phyloP scores from a whole-genome alignment of 495 filamentous ascomycete genomes.

The Aspergillus indologenus region DNA sequence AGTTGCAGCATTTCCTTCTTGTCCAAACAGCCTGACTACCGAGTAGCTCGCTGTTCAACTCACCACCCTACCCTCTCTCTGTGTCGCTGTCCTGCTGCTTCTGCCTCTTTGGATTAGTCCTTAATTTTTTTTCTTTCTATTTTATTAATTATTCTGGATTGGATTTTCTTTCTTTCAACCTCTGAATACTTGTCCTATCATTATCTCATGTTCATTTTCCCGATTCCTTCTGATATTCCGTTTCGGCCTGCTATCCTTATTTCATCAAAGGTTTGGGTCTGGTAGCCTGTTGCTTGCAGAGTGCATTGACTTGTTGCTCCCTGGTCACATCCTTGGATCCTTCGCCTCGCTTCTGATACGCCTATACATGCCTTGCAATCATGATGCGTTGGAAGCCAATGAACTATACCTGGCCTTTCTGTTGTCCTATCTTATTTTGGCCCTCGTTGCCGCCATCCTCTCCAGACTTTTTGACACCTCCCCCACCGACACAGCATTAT shows the following conservation, averaged over 20 bases:
- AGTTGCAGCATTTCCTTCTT: slow-evolving; percentile 36
- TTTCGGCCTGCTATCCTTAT: background rate
- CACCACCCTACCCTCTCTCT: too few relatives aligned
- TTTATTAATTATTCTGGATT: background rate
- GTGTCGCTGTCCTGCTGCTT: slow-evolving; percentile 1
- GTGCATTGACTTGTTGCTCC: slow-evolving; percentile 16
- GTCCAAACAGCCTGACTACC: slow-evolving; percentile 30
- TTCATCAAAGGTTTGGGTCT: slow-evolving; percentile 1
- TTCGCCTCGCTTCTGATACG: slow-evolving; percentile 11
- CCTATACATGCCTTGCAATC: slow-evolving; percentile 16
- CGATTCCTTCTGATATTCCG: background rate
- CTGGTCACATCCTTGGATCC: slow-evolving; percentile 8
- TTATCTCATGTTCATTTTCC: slow-evolving; percentile 4
- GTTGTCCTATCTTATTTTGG: slow-evolving; percentile 13
- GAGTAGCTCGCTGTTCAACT: background rate
- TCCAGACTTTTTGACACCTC: slow-evolving; percentile 17
- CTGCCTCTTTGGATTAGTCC: slow-evolving; percentile 8
- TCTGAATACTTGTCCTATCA: slow-evolving; percentile 4
- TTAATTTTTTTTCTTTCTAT: background rate
- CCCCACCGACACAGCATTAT: slow-evolving; percentile 23
- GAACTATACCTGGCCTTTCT: slow-evolving; percentile 16
- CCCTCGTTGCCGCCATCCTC: slow-evolving; percentile 18
- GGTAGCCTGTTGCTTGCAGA: slow-evolving; percentile 10
- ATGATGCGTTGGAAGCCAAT: slow-evolving; percentile 13
- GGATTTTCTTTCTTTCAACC: slow-evolving; percentile 23